Base-by-base conservation (phyloP, 805 yeast genomes). In the Ogataea sp. region DNA sequence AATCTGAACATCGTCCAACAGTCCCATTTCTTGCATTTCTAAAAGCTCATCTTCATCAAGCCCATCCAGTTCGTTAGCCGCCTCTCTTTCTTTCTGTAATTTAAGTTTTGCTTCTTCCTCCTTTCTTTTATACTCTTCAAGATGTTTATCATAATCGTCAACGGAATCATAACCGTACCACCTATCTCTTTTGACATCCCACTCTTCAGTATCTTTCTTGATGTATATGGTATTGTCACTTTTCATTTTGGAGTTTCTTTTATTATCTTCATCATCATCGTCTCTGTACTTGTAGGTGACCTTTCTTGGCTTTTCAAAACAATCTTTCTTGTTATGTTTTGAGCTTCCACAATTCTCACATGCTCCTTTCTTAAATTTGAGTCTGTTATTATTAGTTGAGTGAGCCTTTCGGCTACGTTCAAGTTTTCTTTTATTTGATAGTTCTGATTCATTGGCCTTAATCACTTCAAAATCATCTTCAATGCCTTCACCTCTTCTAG, bases 141-240 rank as follows among this genome's bases (percentile, higher is more conserved):
- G 48, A 24, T 73, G 70, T 11, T 67, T 61, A 36, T 68, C 71
- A 64, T 83, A 84, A 39, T 82, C 86, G 10, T 66, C 63, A 8
- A 50, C 51, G 9, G 75, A 68, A 34, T 81, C 78, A 53, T 76
- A 83, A 0, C 95, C 95, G 52, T 73, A 82, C 95, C 93, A 85
- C 42, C 86, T 66, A 58, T 85, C 95, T 42, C 88, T 62, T 45
- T 80, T 81, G 10, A 79, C 71, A 50, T 83, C 94, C 70, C 78
- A 85, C 34, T 70, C 72, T 21, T 58, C 62, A 2, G 52, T 61
- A 36, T 51, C 57, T 34, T 47, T 58, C 36, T 41, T 48, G 36
- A 37, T 43, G 14, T 41, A 43, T 32, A 45, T 42, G 38, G 39
- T 49, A 36, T 36, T n/a, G n/a, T n/a, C n/a, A n/a, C n/a, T n/a